phyloP scores from a whole-genome alignment of 106 monocot genomes.

The Acanthochlamys bracteata region DNA sequence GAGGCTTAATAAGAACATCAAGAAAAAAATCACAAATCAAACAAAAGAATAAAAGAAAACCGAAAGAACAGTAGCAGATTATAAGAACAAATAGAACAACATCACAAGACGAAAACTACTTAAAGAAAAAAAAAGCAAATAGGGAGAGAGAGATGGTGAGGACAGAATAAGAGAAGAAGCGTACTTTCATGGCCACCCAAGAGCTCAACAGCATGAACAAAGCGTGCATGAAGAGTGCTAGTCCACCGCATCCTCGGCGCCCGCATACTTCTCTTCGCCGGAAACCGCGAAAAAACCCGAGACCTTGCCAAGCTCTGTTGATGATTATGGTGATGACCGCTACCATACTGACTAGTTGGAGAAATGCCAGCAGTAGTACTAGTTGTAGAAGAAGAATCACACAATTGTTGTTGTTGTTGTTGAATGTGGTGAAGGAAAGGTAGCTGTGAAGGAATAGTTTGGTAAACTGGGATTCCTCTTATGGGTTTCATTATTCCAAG shows the following conservation, averaged over 20 bases:
- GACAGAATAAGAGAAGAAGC: constrained; percentile 1
- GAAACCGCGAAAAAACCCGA: constrained; percentile 50
- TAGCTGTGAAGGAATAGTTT: constrained; percentile 21
- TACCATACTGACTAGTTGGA: not conserved
- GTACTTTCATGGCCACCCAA: constrained; percentile 94
- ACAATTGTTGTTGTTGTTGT: constrained; percentile 27
- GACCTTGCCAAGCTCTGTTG: constrained; percentile 19
- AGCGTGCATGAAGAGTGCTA: constrained; percentile 80
- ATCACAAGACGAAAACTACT: not conserved
- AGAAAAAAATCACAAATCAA: no score
- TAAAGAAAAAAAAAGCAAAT: no score
- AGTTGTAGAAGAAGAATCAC: constrained; percentile 18
- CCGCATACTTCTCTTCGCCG: constrained; percentile 50
- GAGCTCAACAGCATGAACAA: constrained; percentile 93
- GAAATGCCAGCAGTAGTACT: not conserved
- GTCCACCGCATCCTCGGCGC: constrained; percentile 98
- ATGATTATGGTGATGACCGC: no score
- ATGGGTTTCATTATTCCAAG: constrained; percentile 30
- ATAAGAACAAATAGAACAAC: not conserved
- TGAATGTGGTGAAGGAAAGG: constrained; percentile 15
- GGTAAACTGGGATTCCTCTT: constrained; percentile 57
- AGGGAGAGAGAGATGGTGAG: no score
- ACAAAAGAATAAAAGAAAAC: not conserved
- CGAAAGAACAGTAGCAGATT: not conserved
- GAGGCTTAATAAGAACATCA: no score